Evolutionary conservation across 345 rosid species (phyloP), one percentile per base, ranked within the genome.

Genomic region (Balakata baccata): DNA sequence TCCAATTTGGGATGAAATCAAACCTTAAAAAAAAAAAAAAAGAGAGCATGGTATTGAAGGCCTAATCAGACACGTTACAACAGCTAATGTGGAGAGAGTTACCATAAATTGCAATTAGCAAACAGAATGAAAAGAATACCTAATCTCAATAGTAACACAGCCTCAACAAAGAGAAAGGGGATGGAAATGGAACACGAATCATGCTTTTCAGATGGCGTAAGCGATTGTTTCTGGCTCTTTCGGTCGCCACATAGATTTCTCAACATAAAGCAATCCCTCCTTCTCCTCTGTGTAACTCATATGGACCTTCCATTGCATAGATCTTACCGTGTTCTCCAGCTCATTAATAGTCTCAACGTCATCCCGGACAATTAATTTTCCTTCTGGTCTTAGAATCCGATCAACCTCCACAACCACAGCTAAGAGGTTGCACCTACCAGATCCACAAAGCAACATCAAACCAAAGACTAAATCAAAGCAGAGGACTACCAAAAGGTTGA

Each of bases 191-290:
- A 51, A 50, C 51, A 64, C 11, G 50, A 43, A 51, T 13, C 25
- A 50, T 37, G 76, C 58, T 86, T 75, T 89, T 18, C 83, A 88
- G 70, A 88, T 79, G 18, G 97, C 94, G 16, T 89, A 90, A 38
- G 78, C 64, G 78, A 92, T 37, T 2, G 83, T 85, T 83, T 90
- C 95, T 7, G 47, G 79, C 75, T 92, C 88, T 34, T 51, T 75
- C 13, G 99, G 98, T 39, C 97, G 88, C 98, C 99, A 96, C 65
- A 72, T 64, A 66, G 98, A 87, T 75, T 96, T 96, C 71, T 89
- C 88, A 71, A 93, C 90, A 34, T 86, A 87, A 7, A 96, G 93
- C 85, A 96, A 84, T 23, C 97, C 96, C 78, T 91, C 98, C 34
- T 86, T 88, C 52, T 86, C 92, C 81, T 90, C 91, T 0, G 96